A percentile compares a stretch with the other conserved stretches of the same genome.
phyloP scores from a whole-genome alignment of 192 early-diverging fungal genomes.

The Podila epigama region DNA sequence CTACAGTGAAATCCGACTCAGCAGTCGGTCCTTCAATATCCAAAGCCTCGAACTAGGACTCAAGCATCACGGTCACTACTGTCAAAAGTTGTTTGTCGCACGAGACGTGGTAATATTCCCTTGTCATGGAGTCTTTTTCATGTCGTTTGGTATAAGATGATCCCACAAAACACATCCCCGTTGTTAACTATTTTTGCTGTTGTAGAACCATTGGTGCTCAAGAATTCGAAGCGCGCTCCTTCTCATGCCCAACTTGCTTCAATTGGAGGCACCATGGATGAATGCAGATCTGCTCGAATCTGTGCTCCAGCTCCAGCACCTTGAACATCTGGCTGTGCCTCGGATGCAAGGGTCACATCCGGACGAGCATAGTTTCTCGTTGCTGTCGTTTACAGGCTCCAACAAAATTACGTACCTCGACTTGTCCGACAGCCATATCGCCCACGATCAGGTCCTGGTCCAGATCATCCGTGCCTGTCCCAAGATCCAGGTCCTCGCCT shows the following conservation, averaged over 20 bases:
- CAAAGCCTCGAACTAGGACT: slow-evolving; percentile 26
- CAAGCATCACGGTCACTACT: not conserved
- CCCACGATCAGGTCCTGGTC: slow-evolving; percentile 14
- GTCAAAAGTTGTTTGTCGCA: not conserved
- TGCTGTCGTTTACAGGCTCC: slow-evolving; percentile 20
- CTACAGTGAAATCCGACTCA: slow-evolving; percentile 11
- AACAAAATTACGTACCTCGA: slow-evolving; percentile 5
- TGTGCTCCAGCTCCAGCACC: slow-evolving; percentile 15
- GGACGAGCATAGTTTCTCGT: slow-evolving; percentile 19
- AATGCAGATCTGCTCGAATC: slow-evolving; percentile 27
- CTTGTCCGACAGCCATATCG: slow-evolving; percentile 17
- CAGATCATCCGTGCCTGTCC: slow-evolving; percentile 18
- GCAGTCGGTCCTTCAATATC: slow-evolving; percentile 8
- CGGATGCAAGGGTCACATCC: slow-evolving; percentile 30
- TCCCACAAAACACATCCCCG: not conserved
- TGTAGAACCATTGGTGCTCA: slow-evolving; percentile 29
- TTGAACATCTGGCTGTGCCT: slow-evolving; percentile 25
- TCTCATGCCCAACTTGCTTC: slow-evolving; percentile 17
- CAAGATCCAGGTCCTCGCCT: slow-evolving; percentile 6
- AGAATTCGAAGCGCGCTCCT: slow-evolving; percentile 3
- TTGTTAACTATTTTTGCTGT: not conserved
- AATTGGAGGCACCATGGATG: slow-evolving; percentile 32
- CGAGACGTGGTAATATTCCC: slow-evolving; percentile 15
- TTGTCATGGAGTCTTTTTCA: not conserved
- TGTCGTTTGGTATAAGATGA: not conserved